phyloP scores from a whole-genome alignment of 1,284 basidiomycete genomes.

The Sanghuangporus weigelae region DNA sequence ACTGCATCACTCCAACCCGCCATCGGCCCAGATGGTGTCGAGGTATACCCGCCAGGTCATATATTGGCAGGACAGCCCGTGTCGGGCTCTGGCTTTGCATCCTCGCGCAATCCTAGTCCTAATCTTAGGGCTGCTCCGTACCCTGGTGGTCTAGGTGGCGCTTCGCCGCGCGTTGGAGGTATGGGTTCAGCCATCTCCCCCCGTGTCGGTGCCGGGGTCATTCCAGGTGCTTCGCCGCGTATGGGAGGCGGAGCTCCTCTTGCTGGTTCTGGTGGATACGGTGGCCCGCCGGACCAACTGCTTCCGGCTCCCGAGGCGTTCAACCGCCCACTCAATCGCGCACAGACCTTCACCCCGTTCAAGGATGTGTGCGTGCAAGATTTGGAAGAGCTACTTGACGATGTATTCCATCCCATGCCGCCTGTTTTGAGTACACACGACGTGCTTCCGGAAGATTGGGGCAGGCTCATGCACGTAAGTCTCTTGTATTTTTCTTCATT shows the following conservation, averaged over 20 bases:
- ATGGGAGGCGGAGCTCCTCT: constrained; percentile 10
- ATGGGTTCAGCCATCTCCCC: constrained; percentile 5
- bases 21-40: constrained; percentile 13
- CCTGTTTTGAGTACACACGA: constrained; percentile 68
- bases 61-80: constrained; percentile 44
- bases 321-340: constrained; percentile 59
- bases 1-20: constrained; percentile 5
- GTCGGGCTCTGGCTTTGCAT: not conserved
- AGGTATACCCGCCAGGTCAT: constrained; percentile 49
- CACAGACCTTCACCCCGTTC: constrained; percentile 64
- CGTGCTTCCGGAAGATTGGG: constrained; percentile 72
- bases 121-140: constrained; percentile 10
- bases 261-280: not conserved
- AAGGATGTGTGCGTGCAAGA: constrained; percentile 63
- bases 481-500: constrained; percentile 9
- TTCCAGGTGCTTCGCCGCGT: constrained; percentile 11
- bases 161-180: not conserved
- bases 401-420: constrained; percentile 60
- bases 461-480: constrained; percentile 63
- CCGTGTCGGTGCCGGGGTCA: not conserved
- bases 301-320: constrained; percentile 65
- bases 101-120: constrained; percentile 14
- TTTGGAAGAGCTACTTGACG: constrained; percentile 65
- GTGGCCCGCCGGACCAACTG: constrained; percentile 32
- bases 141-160: constrained; percentile 6